Evolutionary conservation across 192 early-diverging fungal genomes (phyloP).

Genomic region (Diversispora eburnea): DNA sequence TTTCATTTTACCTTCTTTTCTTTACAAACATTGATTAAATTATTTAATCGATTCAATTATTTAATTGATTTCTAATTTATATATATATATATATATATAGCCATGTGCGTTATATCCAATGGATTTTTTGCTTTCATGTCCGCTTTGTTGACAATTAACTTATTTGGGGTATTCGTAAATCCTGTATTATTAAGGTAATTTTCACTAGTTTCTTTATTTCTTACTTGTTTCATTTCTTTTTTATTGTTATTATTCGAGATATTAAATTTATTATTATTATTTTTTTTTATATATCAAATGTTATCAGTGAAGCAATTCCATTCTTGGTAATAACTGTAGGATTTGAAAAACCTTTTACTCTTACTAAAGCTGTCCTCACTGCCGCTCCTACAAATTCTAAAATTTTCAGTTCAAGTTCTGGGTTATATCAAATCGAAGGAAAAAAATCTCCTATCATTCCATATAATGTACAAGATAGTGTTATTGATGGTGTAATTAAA

Average conservation of each 20-base stretch:
- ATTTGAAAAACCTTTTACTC: conserved; percentile 79
- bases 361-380: conserved; percentile 78
- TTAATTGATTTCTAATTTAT: not conserved
- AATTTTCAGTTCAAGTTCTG: too few species aligned
- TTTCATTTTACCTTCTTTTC: not conserved
- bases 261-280: not conserved
- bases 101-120: conserved; percentile 63
- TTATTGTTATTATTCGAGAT: not conserved
- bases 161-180: conserved; percentile 66
- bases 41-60: not conserved
- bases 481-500: conserved; percentile 61
- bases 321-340: conserved; percentile 89
- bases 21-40: not conserved
- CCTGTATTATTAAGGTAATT: conserved; percentile 58
- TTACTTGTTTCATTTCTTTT: not conserved
- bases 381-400: conserved; percentile 34
- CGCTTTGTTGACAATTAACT: conserved; percentile 64
- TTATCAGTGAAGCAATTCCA: conserved; percentile 75
- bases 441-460: conserved; percentile 34
- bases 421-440: conserved; percentile 29
- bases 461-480: conserved; percentile 56
- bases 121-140: conserved; percentile 77
- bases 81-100: conserved; percentile 28
- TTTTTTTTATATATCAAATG: conserved; percentile 4
- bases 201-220: not conserved